Base-by-base conservation (phyloP, 2,329 filamentous ascomycete species). In the Emergomyces orientalis region DNA sequence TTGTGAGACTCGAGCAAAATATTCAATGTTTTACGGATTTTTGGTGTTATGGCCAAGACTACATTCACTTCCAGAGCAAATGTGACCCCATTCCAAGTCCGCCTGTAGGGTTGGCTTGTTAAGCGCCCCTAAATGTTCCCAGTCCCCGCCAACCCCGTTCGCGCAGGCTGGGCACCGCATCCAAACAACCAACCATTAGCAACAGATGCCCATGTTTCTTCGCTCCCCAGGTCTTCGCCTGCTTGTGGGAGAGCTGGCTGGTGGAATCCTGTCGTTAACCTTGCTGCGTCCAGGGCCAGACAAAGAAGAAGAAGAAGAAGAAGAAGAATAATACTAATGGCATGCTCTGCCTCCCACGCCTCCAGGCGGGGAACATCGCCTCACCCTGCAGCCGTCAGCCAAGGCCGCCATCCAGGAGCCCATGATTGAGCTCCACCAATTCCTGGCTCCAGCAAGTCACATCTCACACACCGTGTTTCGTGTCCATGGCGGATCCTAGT, bases 381-480 rank as follows among this genome's bases (percentile, higher is more conserved):
- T 27, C 25, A n/a, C 43, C 8, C 43, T 47, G 19, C 43, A n/a
- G 43, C 6, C 43, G 37, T 22, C 2, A 52, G 51, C 30, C 51
- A 37, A 55, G 51, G 30, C 30, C n/a, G 17, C 17, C 41, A 19
- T 45, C n/a, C 1, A 45, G 17, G 13, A 17, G 47, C 11, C 25
- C 13, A 51, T 14, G 13, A 11, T 27, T 27, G 51, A 55, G 34
- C 17, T 55, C 30, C 51, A 39, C 54, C 34, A 57, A 41, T 39
- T 57, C 34, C 54, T 39, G 34, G 34, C 54, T 39, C 19, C n/a
- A 22, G 13, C 54, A 57, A 57, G 54, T 57, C 54, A 39, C 54
- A 56, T 57, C 54, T 56, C 54, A 56, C 34, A 56, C 19, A 25
- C 34, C 54, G 34, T 57, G 54, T 57, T 57, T 57, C 54, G 34